Base-by-base conservation (phyloP, 495 filamentous ascomycete genomes). In the Lasiosphaeria hispida region DNA sequence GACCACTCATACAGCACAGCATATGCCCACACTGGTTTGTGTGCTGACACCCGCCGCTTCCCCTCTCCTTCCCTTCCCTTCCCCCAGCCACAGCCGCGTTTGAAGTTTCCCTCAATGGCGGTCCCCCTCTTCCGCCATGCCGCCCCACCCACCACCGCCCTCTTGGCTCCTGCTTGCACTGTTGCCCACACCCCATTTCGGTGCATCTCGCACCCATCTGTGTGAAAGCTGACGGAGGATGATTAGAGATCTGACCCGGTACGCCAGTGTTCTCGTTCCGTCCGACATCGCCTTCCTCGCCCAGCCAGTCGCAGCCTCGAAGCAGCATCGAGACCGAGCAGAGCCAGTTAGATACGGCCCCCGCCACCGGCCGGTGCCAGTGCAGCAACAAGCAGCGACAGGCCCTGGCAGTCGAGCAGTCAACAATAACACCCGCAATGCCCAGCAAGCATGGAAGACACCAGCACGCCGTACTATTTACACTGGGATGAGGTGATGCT, bases 231-330 rank as follows among this genome's bases (percentile, higher is more conserved):
- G 39, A 44, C 52, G 34, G 36, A 47, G 23, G 53, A 48, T 38
- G 53, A 55, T 30, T 55, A 55, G 41, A 41, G 42, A 55, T 55
- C 53, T 55, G 41, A 55, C 53, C 50, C 10, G 11, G 13, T 48
- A 13, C 49, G 33, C 36, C 15, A 33, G 17, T 15, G 23, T 30
- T 30, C 23, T 30, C 23, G 23, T 30, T 30, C 23, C 23, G 23
- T 30, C 23, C 23, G 23, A 30, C 23, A 30, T 30, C 23, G 23
- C 23, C 23, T 30, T 30, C 5, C 23, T 30, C 5, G 23, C 23
- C 23, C 5, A 30, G 23, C 23, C 23, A 30, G 23, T 30, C 23
- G 23, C 23, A 30, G 23, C 23, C 23, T 30, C 5, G 23, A 30
- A 30, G 23, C 23, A 5, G 5, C 5, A 5, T 54, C n/a, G 19